Evolutionary conservation across 2,329 filamentous ascomycete genomes (phyloP), one percentile per base, ranked within the genome.

Genomic region (Bipolaris gigantea): DNA sequence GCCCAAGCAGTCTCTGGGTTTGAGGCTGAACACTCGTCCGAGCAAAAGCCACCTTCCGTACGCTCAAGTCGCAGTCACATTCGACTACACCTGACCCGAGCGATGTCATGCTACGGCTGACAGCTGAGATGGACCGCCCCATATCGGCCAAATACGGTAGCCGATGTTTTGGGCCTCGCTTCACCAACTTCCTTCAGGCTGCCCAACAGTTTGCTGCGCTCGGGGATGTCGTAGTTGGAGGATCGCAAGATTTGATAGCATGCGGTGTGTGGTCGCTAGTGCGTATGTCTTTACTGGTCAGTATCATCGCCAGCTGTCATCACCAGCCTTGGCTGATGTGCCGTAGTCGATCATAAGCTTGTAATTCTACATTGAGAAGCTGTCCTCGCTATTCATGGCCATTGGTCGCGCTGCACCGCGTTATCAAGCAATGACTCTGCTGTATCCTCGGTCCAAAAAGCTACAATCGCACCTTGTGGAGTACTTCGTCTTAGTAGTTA

Each of bases 191-290:
- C 5, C 60, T 80, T 0, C 56, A 77, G 9, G 64, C 72, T 0
- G 70, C 78, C 0, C 77, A 81, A 52, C 74, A 77, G 50, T 80
- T 76, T 45, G 76, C 74, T 16, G 70, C 73, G 0, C 55, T 80
- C n/a, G 77, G 77, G 5, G 75, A 76, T 61, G 62, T 75, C 7
- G 39, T 77, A 0, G 32, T 80, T 15, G 77, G 78, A 0, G 76
- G 75, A 1, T 75, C 74, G 0, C 78, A 80, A 58, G 80, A 79
- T 36, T 39, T 80, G 0, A 64, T 80, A 7, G 77, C 77, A 0
- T 77, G 75, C 50, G 71, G 77, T 11, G 75, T 81, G 0, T 81
- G 77, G 79, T 70, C 75, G 0, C 49, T 78, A 2, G 75, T 80
- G 8, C 71, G 77, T 39, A 72, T 76, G 56, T 72, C 75, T 1